phyloP scores from a whole-genome alignment of 768 basidiomycete genomes.

The Calocybe cyanea region DNA sequence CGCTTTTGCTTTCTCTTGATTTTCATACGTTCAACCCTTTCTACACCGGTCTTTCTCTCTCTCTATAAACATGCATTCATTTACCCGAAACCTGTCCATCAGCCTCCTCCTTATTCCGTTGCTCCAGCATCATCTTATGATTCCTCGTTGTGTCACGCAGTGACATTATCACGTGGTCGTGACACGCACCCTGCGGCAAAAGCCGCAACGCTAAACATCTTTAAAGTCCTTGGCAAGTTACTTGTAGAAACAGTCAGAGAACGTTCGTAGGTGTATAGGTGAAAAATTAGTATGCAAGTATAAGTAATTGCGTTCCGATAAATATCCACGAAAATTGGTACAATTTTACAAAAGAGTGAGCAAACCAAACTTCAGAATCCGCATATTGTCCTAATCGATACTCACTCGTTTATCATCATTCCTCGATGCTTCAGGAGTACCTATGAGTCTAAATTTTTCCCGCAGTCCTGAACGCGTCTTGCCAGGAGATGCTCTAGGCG shows the following conservation, averaged over 20 bases:
- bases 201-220: not conserved
- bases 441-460: slow-evolving; percentile 28
- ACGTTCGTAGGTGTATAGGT: not conserved
- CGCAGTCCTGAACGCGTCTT: slow-evolving; percentile 28
- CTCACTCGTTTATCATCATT: slow-evolving; percentile 33
- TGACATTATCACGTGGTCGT: slow-evolving; percentile 24
- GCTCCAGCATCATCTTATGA: slow-evolving; percentile 10
- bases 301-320: no score
- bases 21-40: no score
- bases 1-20: slow-evolving; percentile 1
- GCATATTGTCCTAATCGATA: slow-evolving; percentile 23
- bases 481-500: slow-evolving; percentile 3
- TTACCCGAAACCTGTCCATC: slow-evolving; percentile 10
- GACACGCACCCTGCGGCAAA: slow-evolving; percentile 11
- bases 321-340: no score
- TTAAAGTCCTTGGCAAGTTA: no score
- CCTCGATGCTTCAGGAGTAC: slow-evolving; percentile 35
- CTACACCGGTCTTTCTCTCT: not conserved
- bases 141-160: slow-evolving; percentile 12
- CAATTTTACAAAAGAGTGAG: no score
- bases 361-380: no score
- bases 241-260: not conserved
- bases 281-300: slow-evolving; percentile 3
- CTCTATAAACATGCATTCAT: not conserved
- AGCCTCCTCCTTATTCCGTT: slow-evolving; percentile 12